These are phyloP conservation scores for Annulohypoxylon truncatum DNA, from an alignment of 2,329 filamentous ascomycete genomes.

Conservation along the genomic window DNA sequence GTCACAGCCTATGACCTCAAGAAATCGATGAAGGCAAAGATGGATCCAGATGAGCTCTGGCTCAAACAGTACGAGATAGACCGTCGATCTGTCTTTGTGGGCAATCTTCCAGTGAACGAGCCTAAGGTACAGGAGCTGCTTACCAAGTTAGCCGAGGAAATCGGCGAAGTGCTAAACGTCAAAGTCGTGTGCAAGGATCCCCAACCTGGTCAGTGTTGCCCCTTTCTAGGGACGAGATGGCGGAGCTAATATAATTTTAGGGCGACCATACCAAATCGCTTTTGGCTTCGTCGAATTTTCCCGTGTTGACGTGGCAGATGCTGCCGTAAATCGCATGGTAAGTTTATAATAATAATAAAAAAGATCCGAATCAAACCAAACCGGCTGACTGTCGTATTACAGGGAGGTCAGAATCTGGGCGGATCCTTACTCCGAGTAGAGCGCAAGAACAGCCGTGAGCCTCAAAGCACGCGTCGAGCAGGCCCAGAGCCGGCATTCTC, in stretches of 20 bases:
- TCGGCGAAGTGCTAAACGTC: constrained; percentile 47
- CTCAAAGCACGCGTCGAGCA: constrained; percentile 13
- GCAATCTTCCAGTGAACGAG: constrained; percentile 45
- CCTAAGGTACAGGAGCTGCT: constrained; percentile 45
- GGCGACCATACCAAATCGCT: constrained; percentile 37
- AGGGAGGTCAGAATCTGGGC: constrained; percentile 52
- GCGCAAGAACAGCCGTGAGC: constrained; percentile 49
- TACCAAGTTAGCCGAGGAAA: constrained; percentile 36
- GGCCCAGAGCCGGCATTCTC: neutral
- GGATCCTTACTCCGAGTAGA: constrained; percentile 53
- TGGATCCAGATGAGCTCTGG: constrained; percentile 47
- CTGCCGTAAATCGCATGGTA: constrained; percentile 53
- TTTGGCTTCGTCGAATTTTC: constrained; percentile 57
- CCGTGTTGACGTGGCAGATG: constrained; percentile 53
- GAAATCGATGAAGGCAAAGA: constrained; percentile 42
- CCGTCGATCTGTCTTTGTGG: constrained; percentile 52
- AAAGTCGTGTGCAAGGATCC: constrained; percentile 48
- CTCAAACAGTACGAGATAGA: constrained; percentile 51
- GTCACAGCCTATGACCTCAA: constrained; percentile 52
- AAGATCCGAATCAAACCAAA: constrained; percentile 7
- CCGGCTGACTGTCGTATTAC: constrained; percentile 10
- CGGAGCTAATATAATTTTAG: constrained; percentile 32
- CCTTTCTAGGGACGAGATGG: neutral
- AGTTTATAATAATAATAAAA: constrained; percentile 38
- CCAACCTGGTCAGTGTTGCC: constrained; percentile 32